phyloP scores from a whole-genome alignment of 345 rosid genomes.

The Euphorbia pulcherrima region DNA sequence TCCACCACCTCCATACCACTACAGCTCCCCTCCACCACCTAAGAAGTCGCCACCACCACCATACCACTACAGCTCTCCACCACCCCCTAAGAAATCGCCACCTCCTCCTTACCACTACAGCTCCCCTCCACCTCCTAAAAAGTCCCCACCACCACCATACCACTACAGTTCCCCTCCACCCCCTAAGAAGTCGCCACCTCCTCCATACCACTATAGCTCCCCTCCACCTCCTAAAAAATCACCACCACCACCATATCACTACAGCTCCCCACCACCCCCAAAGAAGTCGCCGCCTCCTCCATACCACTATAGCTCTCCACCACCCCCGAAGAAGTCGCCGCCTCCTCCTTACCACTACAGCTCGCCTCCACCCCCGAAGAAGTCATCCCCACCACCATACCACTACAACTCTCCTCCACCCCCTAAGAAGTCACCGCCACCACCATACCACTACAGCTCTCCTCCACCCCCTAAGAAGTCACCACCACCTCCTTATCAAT shows the following conservation, averaged over 20 bases:
- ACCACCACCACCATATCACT: conserved; percentile 3
- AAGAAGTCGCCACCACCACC: too few species aligned
- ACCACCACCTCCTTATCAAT: conserved; percentile 1
- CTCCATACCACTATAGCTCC: conserved; percentile 9
- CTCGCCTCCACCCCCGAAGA: background rate
- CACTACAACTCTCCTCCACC: conserved; percentile 9
- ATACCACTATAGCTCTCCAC: background rate
- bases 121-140: too few species aligned
- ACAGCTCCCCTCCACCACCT: too few species aligned
- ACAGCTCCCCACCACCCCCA: background rate
- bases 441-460: background rate
- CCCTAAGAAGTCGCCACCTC: background rate
- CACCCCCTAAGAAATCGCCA: too few species aligned
- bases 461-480: background rate
- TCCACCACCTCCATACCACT: too few species aligned
- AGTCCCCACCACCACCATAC: background rate
- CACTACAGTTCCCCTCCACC: conserved; percentile 1
- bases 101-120: too few species aligned
- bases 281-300: background rate
- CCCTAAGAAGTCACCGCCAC: background rate
- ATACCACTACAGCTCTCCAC: too few species aligned
- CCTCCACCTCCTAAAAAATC: conserved; percentile 15
- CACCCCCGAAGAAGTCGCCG: background rate
- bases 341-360: conserved; percentile 5
- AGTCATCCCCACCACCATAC: background rate